Conservation (phyloP, 352 stramenopile genomes). For the Phytophthora aleatoria region DNA sequence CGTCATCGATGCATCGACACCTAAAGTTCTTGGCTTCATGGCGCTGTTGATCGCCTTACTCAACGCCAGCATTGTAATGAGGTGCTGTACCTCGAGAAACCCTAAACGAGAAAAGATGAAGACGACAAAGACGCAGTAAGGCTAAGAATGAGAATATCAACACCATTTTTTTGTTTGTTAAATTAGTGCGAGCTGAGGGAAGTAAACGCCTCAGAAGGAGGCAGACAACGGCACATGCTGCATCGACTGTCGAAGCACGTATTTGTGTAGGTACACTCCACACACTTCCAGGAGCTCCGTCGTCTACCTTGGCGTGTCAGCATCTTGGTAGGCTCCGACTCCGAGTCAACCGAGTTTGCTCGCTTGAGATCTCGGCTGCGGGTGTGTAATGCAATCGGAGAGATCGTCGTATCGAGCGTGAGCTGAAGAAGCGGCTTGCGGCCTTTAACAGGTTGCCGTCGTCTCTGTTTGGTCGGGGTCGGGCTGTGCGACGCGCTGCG, state of each 20-base stretch:
- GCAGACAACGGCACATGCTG: constrained; percentile 64
- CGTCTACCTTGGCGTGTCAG: constrained; percentile 39
- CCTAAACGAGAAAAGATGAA: not conserved
- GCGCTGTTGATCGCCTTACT: constrained; percentile 18
- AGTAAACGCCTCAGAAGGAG: constrained; percentile 29
- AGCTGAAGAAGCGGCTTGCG: constrained; percentile 45
- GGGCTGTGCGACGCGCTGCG: constrained; percentile 40
- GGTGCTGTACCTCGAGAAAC: constrained; percentile 8
- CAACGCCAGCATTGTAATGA: constrained; percentile 3
- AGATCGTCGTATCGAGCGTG: constrained; percentile 40
- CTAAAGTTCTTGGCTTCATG: constrained; percentile 15
- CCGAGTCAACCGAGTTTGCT: constrained; percentile 18
- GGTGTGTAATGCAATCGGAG: constrained; percentile 39
- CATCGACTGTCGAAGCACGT: constrained; percentile 73
- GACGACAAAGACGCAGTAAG: constrained; percentile 21
- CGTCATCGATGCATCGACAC: constrained; percentile 32
- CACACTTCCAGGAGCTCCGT: constrained; percentile 55
- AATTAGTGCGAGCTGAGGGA: constrained; percentile 33
- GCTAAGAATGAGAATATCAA: constrained; percentile 13
- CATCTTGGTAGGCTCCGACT: constrained; percentile 36
- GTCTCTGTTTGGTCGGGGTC: constrained; percentile 35
- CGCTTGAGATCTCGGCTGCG: constrained; percentile 30
- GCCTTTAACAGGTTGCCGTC: constrained; percentile 24
- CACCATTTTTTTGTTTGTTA: constrained; percentile 23
- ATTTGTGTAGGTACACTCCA: constrained; percentile 74